Evolutionary conservation across 2,329 filamentous ascomycete genomes (phyloP).

Genomic region (Colletotrichum limetticola): DNA sequence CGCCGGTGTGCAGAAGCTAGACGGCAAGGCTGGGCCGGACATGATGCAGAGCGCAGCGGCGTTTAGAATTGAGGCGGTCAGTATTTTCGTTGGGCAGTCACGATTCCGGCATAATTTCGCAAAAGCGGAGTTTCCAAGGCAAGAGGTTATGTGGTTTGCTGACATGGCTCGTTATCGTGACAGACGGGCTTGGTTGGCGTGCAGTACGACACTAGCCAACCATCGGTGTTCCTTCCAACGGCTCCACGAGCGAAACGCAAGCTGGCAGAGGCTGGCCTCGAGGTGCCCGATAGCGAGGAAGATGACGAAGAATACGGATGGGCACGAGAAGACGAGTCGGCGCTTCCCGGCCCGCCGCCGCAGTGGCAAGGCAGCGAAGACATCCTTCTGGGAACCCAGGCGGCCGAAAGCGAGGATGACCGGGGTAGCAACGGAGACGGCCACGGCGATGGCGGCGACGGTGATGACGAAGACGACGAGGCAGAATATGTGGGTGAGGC

Average conservation of each 20-base stretch:
- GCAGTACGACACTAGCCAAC: slow-evolving; percentile 52
- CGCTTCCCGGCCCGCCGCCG: slow-evolving; percentile 68
- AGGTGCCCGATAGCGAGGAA: slow-evolving; percentile 70
- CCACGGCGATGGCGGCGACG: slow-evolving; percentile 30
- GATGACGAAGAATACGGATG: slow-evolving; percentile 79
- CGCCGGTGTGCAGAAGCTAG: slow-evolving; percentile 73
- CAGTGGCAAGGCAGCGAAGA: slow-evolving; percentile 77
- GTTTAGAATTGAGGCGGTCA: slow-evolving; percentile 60
- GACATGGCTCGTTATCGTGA: slow-evolving; percentile 19
- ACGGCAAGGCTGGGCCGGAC: slow-evolving; percentile 59
- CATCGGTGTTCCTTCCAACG: slow-evolving; percentile 45
- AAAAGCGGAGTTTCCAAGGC: slow-evolving; percentile 28
- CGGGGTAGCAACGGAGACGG: slow-evolving; percentile 32
- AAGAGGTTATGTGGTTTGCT: slow-evolving; percentile 21
- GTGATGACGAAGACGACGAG: slow-evolving; percentile 37
- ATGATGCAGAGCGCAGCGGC: slow-evolving; percentile 57
- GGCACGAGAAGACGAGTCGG: slow-evolving; percentile 73
- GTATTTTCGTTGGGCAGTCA: slow-evolving; percentile 36
- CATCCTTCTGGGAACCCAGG: slow-evolving; percentile 62
- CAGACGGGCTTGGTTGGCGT: slow-evolving; percentile 57
- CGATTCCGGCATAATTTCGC: slow-evolving; percentile 15
- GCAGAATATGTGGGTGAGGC: slow-evolving; percentile 34
- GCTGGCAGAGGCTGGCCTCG: slow-evolving; percentile 67
- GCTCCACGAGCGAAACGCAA: slow-evolving; percentile 69
- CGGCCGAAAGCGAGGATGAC: slow-evolving; percentile 48